These are phyloP conservation scores for Pleodorina starrii DNA, from an alignment of 139 green algal species.

Conservation along the genomic window DNA sequence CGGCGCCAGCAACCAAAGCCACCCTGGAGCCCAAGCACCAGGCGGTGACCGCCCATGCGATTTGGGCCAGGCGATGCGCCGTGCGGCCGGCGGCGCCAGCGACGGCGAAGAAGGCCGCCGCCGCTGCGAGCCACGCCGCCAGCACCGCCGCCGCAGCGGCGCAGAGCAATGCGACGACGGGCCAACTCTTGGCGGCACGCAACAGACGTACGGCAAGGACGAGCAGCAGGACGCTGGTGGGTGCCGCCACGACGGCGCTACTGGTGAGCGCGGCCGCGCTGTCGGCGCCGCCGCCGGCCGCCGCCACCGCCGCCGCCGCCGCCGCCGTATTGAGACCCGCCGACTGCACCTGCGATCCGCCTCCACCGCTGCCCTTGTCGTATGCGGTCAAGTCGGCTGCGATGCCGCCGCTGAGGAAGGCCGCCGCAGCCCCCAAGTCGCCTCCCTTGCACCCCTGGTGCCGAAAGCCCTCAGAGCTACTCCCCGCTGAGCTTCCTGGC, in stretches of 20 bases:
- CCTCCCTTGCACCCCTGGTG: not conserved
- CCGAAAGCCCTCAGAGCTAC: not conserved
- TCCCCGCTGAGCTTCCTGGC: not conserved
- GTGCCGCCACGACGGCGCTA: not conserved
- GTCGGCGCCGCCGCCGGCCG: not conserved
- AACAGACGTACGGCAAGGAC: not conserved
- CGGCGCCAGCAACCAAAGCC: too few relatives aligned
- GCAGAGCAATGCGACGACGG: not conserved
- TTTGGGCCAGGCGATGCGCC: not conserved
- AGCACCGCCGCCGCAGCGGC: not conserved
- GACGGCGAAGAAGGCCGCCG: not conserved
- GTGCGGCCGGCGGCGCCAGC: not conserved
- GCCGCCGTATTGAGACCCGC: not conserved
- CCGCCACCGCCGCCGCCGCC: not conserved
- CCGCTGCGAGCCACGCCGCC: not conserved
- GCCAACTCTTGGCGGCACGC: not conserved
- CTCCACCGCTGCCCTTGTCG: too few relatives aligned
- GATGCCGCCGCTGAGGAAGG: not conserved
- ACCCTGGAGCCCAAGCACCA: not conserved
- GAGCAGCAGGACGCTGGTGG: not conserved
- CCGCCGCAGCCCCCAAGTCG: not conserved
- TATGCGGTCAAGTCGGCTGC: not conserved
- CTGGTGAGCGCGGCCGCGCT: not conserved
- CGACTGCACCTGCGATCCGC: not conserved
- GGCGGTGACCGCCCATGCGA: not conserved